These are phyloP conservation scores for Rosa rugosa DNA, from an alignment of 306 rosid genomes.

Conservation along the genomic window DNA sequence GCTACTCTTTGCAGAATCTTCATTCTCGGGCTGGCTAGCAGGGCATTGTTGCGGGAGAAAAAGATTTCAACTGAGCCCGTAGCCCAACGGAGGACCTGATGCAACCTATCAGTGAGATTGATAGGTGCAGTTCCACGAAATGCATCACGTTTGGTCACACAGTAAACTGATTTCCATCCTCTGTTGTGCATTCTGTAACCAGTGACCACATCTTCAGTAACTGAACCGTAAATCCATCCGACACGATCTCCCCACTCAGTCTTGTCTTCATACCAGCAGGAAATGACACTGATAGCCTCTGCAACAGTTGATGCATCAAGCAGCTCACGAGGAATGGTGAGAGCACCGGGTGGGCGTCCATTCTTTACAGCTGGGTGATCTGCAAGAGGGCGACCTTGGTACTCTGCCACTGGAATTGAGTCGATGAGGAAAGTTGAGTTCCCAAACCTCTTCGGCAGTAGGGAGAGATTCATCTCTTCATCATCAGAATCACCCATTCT, in stretches of 20 bases:
- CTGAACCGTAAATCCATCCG: conserved; percentile 98
- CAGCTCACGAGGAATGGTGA: conserved; percentile 75
- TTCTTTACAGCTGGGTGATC: conserved; percentile 96
- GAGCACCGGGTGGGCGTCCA: conserved; percentile 92
- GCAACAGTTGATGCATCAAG: conserved; percentile 96
- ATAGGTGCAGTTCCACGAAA: conserved; percentile 97
- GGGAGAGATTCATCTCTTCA: conserved; percentile 84
- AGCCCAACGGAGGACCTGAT: conserved; percentile 97
- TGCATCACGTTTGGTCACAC: conserved; percentile 95
- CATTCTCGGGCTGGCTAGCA: conserved; percentile 83
- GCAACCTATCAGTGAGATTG: conserved; percentile 90
- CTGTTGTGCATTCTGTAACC: conserved; percentile 97
- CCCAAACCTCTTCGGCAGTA: conserved; percentile 81
- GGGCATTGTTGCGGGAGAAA: conserved; percentile 93
- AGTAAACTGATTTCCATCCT: conserved; percentile 95
- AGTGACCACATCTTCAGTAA: conserved; percentile 96
- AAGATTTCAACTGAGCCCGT: conserved; percentile 96
- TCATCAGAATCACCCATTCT: conserved; percentile 90
- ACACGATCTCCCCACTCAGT: conserved; percentile 97
- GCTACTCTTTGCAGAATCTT: conserved; percentile 82
- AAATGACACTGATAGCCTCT: conserved; percentile 92
- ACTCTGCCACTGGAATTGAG: conserved; percentile 92
- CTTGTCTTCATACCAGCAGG: conserved; percentile 98
- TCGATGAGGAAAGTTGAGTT: conserved; percentile 88
- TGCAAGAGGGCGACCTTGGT: conserved; percentile 98